phyloP scores from a whole-genome alignment of 2,329 filamentous ascomycete genomes.

The Neofusicoccum sp. region DNA sequence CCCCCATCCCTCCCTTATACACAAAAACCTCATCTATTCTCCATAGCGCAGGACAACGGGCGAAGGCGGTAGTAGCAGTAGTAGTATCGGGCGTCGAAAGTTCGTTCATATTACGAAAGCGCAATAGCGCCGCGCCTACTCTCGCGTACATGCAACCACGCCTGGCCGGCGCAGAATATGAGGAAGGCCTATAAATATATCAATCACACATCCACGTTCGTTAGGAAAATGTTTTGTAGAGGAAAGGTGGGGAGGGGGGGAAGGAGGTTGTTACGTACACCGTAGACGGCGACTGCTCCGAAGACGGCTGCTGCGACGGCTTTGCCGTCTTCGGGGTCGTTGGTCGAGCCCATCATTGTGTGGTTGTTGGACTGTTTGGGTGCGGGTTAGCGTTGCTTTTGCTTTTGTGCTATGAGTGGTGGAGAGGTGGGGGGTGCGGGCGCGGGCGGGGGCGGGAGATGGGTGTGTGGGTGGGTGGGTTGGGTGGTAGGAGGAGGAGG shows the following conservation, averaged over 20 bases:
- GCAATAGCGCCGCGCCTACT: constrained; percentile 83
- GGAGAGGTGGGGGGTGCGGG: not conserved
- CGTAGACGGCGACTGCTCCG: constrained; percentile 84
- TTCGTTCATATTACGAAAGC: constrained; percentile 52
- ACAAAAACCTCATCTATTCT: too few species aligned
- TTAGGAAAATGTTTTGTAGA: not conserved
- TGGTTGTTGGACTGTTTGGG: constrained; percentile 66
- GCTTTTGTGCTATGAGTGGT: not conserved
- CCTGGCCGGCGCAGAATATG: constrained; percentile 88
- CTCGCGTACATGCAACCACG: constrained; percentile 80
- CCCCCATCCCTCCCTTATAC: too few species aligned
- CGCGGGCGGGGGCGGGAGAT: not conserved
- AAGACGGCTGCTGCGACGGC: constrained; percentile 86
- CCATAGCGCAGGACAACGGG: too few species aligned
- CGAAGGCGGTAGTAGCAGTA: too few species aligned
- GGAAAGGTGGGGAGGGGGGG: not conserved
- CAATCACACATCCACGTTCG: not conserved
- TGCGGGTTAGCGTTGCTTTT: constrained; percentile 26
- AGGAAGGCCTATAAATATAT: constrained; percentile 71
- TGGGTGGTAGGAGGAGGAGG: not conserved
- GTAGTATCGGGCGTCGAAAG: too few species aligned
- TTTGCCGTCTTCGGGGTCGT: constrained; percentile 70
- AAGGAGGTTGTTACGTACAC: constrained; percentile 60
- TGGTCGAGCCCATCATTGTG: constrained; percentile 75
- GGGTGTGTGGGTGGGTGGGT: not conserved